These are phyloP conservation scores for Rhodomyrtus psidioides DNA, from an alignment of 441 rosid genomes.

Conservation along the genomic window DNA sequence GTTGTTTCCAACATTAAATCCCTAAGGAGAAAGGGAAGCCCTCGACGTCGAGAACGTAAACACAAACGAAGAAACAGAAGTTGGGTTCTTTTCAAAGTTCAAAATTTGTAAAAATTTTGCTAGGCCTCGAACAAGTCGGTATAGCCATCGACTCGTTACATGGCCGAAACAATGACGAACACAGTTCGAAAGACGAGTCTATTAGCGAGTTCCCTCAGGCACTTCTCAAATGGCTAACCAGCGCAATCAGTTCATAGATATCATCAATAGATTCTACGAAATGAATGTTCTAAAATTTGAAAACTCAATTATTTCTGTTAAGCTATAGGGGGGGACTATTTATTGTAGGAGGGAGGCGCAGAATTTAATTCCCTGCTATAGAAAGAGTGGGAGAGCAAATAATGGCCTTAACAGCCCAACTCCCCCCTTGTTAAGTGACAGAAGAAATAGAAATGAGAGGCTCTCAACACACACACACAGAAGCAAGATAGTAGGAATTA, in stretches of 20 bases:
- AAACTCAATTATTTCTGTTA: not conserved
- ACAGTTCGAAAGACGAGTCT: too few relatives aligned
- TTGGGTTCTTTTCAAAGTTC: not conserved
- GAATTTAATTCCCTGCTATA: constrained; percentile 12
- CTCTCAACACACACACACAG: not conserved
- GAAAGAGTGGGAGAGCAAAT: constrained; percentile 2
- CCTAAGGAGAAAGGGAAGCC: not conserved
- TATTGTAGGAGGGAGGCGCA: not conserved
- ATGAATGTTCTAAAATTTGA: not conserved
- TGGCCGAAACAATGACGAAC: not conserved
- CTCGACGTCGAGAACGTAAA: not conserved
- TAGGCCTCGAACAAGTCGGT: not conserved
- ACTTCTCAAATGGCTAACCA: not conserved
- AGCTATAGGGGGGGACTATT: not conserved
- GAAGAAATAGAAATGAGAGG: not conserved
- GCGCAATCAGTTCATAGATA: not conserved
- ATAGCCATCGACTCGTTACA: not conserved
- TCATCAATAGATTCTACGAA: not conserved
- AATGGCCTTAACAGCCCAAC: constrained; percentile 2
- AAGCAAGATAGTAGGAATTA: not conserved
- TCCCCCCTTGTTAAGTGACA: not conserved
- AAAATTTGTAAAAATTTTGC: not conserved
- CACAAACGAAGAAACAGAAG: not conserved
- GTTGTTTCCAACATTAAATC: not conserved
- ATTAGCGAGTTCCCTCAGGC: not conserved